Evolutionary conservation across 371 early-diverging fungal species (phyloP).

Genomic region (Sporodiniella umbellata): DNA sequence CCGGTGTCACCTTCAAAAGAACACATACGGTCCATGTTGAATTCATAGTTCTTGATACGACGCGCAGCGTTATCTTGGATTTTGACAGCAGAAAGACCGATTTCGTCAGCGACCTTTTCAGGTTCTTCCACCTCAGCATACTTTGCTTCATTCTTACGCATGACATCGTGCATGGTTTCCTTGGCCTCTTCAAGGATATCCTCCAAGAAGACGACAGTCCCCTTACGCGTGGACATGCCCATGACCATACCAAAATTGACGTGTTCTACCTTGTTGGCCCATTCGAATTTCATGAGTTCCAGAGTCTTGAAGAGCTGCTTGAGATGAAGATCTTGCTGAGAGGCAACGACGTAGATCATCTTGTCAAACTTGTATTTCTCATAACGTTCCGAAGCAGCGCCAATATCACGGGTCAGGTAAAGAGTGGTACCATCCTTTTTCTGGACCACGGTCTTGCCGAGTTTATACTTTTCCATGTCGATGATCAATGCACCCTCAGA

Average conservation of each 20-base stretch:
- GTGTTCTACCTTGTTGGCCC: slow-evolving; percentile 84
- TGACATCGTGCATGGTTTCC: slow-evolving; percentile 91
- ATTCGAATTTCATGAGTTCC: slow-evolving; percentile 78
- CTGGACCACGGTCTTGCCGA: slow-evolving; percentile 84
- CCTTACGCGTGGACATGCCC: slow-evolving; percentile 98
- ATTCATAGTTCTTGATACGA: slow-evolving; percentile 97
- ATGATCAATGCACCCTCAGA: slow-evolving; percentile 89
- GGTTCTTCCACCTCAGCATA: slow-evolving; percentile 86
- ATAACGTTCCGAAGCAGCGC: slow-evolving; percentile 94
- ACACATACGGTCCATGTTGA: slow-evolving; percentile 95
- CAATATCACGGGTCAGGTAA: slow-evolving; percentile 98
- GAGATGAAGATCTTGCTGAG: slow-evolving; percentile 95
- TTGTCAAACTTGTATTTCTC: slow-evolving; percentile 90
- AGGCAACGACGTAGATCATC: slow-evolving; percentile 96
- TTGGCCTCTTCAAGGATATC: slow-evolving; percentile 94
- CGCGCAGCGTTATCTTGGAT: slow-evolving; percentile 97
- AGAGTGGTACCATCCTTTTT: slow-evolving; percentile 97
- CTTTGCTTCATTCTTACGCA: slow-evolving; percentile 88
- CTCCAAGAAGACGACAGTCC: slow-evolving; percentile 97
- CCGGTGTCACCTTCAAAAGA: slow-evolving; percentile 99
- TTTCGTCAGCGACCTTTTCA: slow-evolving; percentile 74
- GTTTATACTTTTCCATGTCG: slow-evolving; percentile 81
- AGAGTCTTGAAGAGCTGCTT: slow-evolving; percentile 96
- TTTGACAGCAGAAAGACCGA: slow-evolving; percentile 90
- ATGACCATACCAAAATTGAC: slow-evolving; percentile 97